Percentiles rank a stretch among this genome's conserved stretches.
phyloP scores from a whole-genome alignment of 495 filamentous ascomycete species.

The Baudoinia panamericana region DNA sequence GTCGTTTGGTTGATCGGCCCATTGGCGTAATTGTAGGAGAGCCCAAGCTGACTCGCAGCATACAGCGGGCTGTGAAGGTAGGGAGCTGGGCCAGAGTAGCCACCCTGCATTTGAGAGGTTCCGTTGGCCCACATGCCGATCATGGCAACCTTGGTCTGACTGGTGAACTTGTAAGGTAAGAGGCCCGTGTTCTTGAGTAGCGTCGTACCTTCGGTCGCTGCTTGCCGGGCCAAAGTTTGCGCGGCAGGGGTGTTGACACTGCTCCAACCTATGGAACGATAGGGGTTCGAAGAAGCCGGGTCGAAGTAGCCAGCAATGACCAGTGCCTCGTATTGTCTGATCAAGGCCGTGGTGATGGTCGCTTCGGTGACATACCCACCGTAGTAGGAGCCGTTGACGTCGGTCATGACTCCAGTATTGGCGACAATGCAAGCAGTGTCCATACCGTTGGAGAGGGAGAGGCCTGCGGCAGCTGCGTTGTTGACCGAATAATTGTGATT shows the following conservation, averaged over 20 bases:
- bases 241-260: conserved; percentile 40
- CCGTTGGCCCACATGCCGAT: conserved; percentile 49
- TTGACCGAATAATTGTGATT: conserved; percentile 16
- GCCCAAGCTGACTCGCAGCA: conserved; percentile 34
- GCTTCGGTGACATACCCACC: conserved; percentile 36
- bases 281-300: conserved; percentile 31
- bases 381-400: conserved; percentile 37
- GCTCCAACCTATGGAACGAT: conserved; percentile 39
- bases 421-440: conserved; percentile 10
- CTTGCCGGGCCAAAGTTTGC: conserved; percentile 43
- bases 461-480: conserved; percentile 5
- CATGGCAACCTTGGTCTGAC: conserved; percentile 37
- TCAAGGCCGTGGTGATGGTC: conserved; percentile 30
- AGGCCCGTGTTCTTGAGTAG: conserved; percentile 50
- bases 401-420: conserved; percentile 23
- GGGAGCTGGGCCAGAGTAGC: conserved; percentile 44
- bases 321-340: conserved; percentile 43
- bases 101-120: conserved; percentile 47
- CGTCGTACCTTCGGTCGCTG: conserved; percentile 45
- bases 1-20: conserved; percentile 34
- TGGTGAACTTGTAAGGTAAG: conserved; percentile 35
- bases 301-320: conserved; percentile 50
- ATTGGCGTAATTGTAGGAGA: conserved; percentile 37
- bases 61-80: conserved; percentile 42
- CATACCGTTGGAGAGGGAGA: conserved; percentile 33